Evolutionary conservation across 225 moss, liverwort and hornwort genomes (phyloP).

Genomic region (Lunularia cruciata): DNA sequence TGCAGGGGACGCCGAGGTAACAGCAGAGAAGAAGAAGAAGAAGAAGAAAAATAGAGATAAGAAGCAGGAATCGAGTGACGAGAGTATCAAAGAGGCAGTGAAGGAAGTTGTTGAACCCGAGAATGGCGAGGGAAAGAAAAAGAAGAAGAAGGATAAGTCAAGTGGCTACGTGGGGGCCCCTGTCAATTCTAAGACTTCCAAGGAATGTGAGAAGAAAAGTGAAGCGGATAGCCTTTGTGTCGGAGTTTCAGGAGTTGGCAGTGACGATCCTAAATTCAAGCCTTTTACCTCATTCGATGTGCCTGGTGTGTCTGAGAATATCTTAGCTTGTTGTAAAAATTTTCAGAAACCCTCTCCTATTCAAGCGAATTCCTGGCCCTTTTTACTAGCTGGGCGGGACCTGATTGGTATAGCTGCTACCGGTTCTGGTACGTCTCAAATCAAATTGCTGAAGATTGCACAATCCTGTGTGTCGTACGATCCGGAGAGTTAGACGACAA

Average conservation of each 20-base stretch:
- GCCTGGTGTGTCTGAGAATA: constrained; percentile 54
- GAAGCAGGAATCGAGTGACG: neutral
- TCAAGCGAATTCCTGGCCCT: constrained; percentile 89
- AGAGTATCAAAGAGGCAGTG: neutral
- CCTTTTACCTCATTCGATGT: constrained; percentile 59
- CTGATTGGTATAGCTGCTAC: constrained; percentile 94
- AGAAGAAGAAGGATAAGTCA: constrained; percentile 14
- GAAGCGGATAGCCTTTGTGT: constrained; percentile 49
- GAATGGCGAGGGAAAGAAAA: constrained; percentile 10
- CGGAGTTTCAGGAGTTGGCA: constrained; percentile 64
- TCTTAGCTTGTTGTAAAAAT: constrained; percentile 71
- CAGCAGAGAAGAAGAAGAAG: constrained; percentile 18
- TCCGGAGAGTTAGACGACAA: no score
- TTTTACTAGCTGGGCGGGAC: constrained; percentile 83
- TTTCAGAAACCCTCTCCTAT: constrained; percentile 90
- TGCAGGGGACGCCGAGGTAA: neutral
- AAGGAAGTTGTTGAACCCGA: neutral
- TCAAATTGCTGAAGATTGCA: no score
- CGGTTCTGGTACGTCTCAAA: constrained; percentile 67
- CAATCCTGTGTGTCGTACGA: no score
- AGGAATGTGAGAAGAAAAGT: constrained; percentile 8
- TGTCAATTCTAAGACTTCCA: constrained; percentile 12
- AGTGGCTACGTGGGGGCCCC: constrained; percentile 17
- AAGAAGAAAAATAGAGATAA: constrained; percentile 18
- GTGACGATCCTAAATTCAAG: constrained; percentile 69